Percentiles rank a stretch among this genome's conserved stretches.
Evolutionary conservation across 768 basidiomycete species (phyloP).

Genomic region (Phanerochaete sordida): DNA sequence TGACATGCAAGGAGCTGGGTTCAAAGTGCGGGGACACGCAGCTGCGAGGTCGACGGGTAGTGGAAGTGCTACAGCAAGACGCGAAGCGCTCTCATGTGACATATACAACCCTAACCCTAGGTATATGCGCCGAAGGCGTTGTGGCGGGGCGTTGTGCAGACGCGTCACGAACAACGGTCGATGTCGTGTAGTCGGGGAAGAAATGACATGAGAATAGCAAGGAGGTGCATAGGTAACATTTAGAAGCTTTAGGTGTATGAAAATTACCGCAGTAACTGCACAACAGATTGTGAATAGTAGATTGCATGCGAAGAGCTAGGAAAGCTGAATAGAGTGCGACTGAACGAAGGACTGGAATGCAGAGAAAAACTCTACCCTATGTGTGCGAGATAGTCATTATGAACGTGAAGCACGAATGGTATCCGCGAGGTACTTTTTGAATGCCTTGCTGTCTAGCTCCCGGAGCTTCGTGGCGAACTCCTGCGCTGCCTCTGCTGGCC

Average conservation of each 20-base stretch:
- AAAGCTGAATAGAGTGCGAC: background rate
- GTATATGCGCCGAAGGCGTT: background rate
- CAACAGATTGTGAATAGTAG: background rate
- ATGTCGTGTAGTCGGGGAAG: too few species aligned
- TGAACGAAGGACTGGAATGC: background rate
- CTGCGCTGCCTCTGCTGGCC: constrained; percentile 72
- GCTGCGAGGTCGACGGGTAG: background rate
- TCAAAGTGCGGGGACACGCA: background rate
- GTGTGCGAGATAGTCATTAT: background rate
- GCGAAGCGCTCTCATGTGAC: background rate
- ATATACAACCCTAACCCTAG: background rate
- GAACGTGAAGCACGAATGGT: constrained; percentile 71
- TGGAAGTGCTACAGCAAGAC: background rate
- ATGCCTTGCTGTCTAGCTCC: constrained; percentile 68
- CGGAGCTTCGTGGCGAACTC: constrained; percentile 78
- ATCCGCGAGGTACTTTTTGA: constrained; percentile 86
- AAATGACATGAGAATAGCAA: too few species aligned
- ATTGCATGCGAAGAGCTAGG: background rate
- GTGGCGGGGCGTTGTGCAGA: too few species aligned
- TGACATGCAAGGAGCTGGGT: background rate
- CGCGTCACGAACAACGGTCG: too few species aligned
- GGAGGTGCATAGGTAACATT: too few species aligned
- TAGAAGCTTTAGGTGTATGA: background rate
- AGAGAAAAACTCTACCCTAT: background rate
- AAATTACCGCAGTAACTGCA: background rate